These are phyloP conservation scores for Plasmodium chabaudi DNA, from an alignment of 169 alveolate species.

Conservation along the genomic window DNA sequence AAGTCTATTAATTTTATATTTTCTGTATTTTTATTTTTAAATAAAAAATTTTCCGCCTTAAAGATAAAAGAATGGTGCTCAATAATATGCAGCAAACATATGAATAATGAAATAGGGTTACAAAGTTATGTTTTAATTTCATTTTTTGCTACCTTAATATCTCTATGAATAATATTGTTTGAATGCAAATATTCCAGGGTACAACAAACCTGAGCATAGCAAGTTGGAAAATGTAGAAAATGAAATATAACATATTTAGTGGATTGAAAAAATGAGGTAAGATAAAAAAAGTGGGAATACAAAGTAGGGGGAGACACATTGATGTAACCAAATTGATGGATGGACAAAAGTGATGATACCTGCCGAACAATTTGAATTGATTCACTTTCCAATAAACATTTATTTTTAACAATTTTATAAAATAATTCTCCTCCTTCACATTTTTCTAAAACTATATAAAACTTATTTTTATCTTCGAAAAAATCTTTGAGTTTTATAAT, in stretches of 20 bases:
- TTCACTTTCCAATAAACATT: slow-evolving; percentile 80
- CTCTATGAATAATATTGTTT: slow-evolving; percentile 86
- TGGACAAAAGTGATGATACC: slow-evolving; percentile 1
- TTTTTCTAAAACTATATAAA: slow-evolving; percentile 83
- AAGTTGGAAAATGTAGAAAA: slow-evolving; percentile 34
- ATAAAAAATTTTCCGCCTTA: slow-evolving; percentile 33
- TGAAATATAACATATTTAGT: no score
- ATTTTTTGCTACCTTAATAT: slow-evolving; percentile 78
- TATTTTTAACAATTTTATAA: slow-evolving; percentile 79
- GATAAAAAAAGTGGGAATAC: neutral
- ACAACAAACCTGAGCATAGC: slow-evolving; percentile 80
- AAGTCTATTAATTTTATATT: slow-evolving; percentile 80
- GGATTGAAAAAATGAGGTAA: no score
- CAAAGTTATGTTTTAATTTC: neutral
- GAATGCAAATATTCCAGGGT: slow-evolving; percentile 84
- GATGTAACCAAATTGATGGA: neutral
- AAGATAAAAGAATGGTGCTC: neutral
- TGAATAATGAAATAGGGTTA: no score
- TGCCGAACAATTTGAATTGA: slow-evolving; percentile 38
- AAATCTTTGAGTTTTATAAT: slow-evolving; percentile 78
- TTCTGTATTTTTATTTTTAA: slow-evolving; percentile 64
- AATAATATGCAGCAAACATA: no score
- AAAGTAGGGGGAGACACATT: neutral
- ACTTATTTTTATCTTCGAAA: slow-evolving; percentile 79
- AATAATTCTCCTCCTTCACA: slow-evolving; percentile 89